Base-by-base conservation (phyloP, 192 early-diverging fungal genomes). In the Jimgerdemannia flammicorona region DNA sequence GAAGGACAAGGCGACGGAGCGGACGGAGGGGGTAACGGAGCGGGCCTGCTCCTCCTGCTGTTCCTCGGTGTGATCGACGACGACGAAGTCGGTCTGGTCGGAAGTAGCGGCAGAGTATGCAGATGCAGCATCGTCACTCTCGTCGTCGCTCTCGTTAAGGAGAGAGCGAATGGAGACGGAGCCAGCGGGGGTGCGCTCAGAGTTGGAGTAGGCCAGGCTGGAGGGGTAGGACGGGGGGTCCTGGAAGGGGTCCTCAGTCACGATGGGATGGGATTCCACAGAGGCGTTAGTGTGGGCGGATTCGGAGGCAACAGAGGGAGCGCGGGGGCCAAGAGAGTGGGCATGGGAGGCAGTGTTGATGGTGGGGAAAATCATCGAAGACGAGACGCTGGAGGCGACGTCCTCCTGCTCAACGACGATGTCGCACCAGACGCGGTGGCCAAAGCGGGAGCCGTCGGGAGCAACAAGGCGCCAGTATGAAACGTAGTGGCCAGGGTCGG, bases 401-500 rank as follows among this genome's bases (percentile, higher is more conserved):
- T 80, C 81, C 2, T 75, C 79, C 3, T 74, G 70, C 66, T 84
- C 84, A 4, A 93, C 92, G 18, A 74, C 64, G 64, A 93, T 86
- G 39, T 86, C 82, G 71, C 92, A 93, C 91, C 91, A 93, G 44
- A 92, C 63, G 40, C 81, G 80, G 67, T 91, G 84, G 4, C 92
- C 92, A 82, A 93, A 93, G 63, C 84, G 84, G 41, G 81, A 82
- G 7, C 92, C 92, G 3, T 84, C 73, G 6, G 88, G 84, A 3
- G 84, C 81, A 67, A 84, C 84, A 71, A 93, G 75, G 7, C 90
- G 81, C 87, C 90, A 93, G 79, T 86, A 86, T 72, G 88, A 88
- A 20, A 84, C 80, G 72, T 93, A 86, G 8, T 82, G 75, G 9
- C 92, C 92, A 70, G 89, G 85, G 9, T 69, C 70, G 9, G 75